phyloP scores from a whole-genome alignment of 1,284 basidiomycete genomes.

The Sanguinoderma infundibulare region DNA sequence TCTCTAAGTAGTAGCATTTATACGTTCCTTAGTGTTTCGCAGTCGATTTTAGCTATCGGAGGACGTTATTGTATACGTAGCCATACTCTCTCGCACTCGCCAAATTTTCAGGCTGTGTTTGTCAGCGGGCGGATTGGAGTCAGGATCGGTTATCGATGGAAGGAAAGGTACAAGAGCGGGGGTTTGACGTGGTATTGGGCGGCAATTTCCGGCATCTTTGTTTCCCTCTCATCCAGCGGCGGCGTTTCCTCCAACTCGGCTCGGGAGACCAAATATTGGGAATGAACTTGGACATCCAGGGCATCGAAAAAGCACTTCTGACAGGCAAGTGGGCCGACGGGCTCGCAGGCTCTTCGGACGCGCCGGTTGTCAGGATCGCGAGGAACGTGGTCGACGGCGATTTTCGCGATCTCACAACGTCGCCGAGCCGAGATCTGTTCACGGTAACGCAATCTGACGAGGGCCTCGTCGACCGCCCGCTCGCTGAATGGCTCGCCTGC shows the following conservation, averaged over 20 bases:
- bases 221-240: constrained; percentile 22
- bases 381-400: constrained; percentile 41
- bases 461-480: constrained; percentile 37
- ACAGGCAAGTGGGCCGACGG: constrained; percentile 57
- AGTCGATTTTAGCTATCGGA: constrained; percentile 3
- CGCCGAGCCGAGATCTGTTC: constrained; percentile 52
- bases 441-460: constrained; percentile 31
- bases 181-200: constrained; percentile 17
- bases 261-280: constrained; percentile 12
- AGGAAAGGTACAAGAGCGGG: constrained; percentile 15
- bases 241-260: constrained; percentile 11
- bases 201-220: constrained; percentile 21
- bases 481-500: constrained; percentile 41
- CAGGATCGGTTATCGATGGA: constrained; percentile 21
- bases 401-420: constrained; percentile 54
- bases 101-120: neutral
- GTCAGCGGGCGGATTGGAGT: neutral
- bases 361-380: constrained; percentile 31
- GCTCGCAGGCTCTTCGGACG: constrained; percentile 39
- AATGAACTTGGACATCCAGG: constrained; percentile 41
- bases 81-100: neutral
- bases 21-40: constrained; percentile 1
- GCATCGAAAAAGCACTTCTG: constrained; percentile 55
- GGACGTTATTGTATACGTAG: neutral
- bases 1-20: neutral